Evolutionary conservation across 306 rosid species (phyloP).

Genomic region (Quercus alba): DNA sequence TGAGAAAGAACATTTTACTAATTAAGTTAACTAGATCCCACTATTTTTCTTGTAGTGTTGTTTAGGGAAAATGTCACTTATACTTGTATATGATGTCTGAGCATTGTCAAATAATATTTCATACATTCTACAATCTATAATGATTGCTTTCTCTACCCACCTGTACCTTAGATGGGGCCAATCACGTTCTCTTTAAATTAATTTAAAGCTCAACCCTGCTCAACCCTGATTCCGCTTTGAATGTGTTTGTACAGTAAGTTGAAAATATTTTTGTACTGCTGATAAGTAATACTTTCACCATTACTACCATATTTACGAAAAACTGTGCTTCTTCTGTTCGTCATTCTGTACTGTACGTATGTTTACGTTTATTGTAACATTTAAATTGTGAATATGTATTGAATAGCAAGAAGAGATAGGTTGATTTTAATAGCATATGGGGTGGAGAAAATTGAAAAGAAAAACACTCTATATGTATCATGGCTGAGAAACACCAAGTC

Average conservation of each 20-base stretch:
- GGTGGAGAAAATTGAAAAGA: no score
- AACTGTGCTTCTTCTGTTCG: not conserved
- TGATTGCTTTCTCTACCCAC: not conserved
- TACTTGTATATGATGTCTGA: no score
- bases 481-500: no score
- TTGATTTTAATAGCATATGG: no score
- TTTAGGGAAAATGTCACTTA: no score
- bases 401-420: no score
- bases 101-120: not conserved
- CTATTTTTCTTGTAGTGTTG: no score
- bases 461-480: no score
- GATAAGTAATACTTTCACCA: not conserved
- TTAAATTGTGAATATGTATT: no score
- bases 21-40: accelerated
- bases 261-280: no score
- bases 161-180: not conserved
- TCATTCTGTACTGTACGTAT: not conserved
- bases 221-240: not conserved
- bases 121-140: not conserved
- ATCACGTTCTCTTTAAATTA: not conserved
- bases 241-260: not conserved
- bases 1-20: no score
- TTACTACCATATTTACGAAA: not conserved
- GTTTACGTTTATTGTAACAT: no score
- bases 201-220: not conserved